These are phyloP conservation scores for Monascus purpureus DNA, from an alignment of 495 filamentous ascomycete genomes.

Conservation along the genomic window DNA sequence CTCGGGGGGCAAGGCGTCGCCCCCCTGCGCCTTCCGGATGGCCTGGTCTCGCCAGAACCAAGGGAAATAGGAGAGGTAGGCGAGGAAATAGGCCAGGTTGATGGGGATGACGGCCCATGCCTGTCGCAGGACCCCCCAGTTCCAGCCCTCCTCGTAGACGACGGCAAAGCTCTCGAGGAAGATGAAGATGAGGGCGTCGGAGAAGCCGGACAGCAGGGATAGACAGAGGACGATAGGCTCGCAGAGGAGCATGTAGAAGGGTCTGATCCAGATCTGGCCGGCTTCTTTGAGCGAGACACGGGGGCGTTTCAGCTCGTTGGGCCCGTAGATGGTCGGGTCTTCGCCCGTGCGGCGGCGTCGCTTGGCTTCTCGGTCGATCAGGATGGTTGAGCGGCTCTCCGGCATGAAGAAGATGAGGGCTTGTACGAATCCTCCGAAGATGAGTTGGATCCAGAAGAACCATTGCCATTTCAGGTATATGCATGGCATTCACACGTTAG, in stretches of 20 bases:
- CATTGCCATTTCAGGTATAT: slow-evolving; percentile 48
- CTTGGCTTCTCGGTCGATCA: slow-evolving; percentile 53
- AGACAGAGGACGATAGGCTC: slow-evolving; percentile 61
- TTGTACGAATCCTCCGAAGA: slow-evolving; percentile 53
- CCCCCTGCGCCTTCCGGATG: slow-evolving; percentile 22
- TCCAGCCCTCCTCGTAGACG: slow-evolving; percentile 49
- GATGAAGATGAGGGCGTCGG: slow-evolving; percentile 66
- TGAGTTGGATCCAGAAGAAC: slow-evolving; percentile 70
- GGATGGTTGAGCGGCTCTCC: slow-evolving; percentile 51
- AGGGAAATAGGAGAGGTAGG: slow-evolving; percentile 51
- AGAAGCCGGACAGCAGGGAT: slow-evolving; percentile 59
- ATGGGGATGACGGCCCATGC: slow-evolving; percentile 46
- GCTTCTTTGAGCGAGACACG: slow-evolving; percentile 42
- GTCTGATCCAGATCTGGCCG: slow-evolving; percentile 47
- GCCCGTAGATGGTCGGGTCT: slow-evolving; percentile 43
- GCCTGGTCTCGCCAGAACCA: slow-evolving; percentile 37
- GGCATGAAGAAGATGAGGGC: slow-evolving; percentile 50
- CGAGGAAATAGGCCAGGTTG: slow-evolving; percentile 47
- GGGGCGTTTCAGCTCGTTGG: slow-evolving; percentile 40
- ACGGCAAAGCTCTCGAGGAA: slow-evolving; percentile 52
- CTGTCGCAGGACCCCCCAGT: slow-evolving; percentile 38
- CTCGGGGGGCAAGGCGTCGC: slow-evolving; percentile 12
- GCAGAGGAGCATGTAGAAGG: slow-evolving; percentile 60
- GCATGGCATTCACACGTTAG: too few relatives aligned
- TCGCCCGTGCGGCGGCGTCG: slow-evolving; percentile 42